These are phyloP conservation scores for Emmonsia crescens DNA, from an alignment of 2,329 filamentous ascomycete genomes.

Conservation along the genomic window DNA sequence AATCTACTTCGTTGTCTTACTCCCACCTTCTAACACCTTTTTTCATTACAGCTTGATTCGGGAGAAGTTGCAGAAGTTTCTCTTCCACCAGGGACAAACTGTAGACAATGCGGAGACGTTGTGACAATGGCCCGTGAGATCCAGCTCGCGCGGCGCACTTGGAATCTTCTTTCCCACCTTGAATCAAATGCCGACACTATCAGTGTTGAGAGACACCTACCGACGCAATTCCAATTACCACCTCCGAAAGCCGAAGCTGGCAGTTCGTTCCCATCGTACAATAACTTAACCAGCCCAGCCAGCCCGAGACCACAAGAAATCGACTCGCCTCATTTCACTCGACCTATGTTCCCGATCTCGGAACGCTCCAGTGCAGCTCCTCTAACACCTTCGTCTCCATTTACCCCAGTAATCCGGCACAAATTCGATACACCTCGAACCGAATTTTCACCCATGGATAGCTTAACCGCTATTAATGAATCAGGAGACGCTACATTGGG, in stretches of 20 bases:
- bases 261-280: slow-evolving; percentile 6
- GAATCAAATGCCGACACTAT: slow-evolving; percentile 30
- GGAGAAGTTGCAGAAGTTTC: slow-evolving; percentile 7
- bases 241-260: slow-evolving; percentile 20
- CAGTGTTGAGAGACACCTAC: slow-evolving; percentile 29
- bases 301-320: not conserved
- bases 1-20: no score
- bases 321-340: not conserved
- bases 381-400: slow-evolving; percentile 9
- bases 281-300: not conserved
- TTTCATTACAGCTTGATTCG: slow-evolving; percentile 7
- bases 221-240: slow-evolving; percentile 25
- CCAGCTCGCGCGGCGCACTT: slow-evolving; percentile 25
- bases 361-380: slow-evolving; percentile 1
- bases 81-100: slow-evolving; percentile 21
- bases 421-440: slow-evolving; percentile 2
- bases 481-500: not conserved
- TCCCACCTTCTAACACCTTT: not conserved
- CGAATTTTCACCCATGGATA: slow-evolving; percentile 4
- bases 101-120: slow-evolving; percentile 23
- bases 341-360: not conserved
- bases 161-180: slow-evolving; percentile 28
- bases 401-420: slow-evolving; percentile 4
- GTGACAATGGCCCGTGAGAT: slow-evolving; percentile 30
- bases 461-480: slow-evolving; percentile 8